These are phyloP conservation scores for Malus hybrid DNA, from an alignment of 331 rosid genomes.

Conservation along the genomic window DNA sequence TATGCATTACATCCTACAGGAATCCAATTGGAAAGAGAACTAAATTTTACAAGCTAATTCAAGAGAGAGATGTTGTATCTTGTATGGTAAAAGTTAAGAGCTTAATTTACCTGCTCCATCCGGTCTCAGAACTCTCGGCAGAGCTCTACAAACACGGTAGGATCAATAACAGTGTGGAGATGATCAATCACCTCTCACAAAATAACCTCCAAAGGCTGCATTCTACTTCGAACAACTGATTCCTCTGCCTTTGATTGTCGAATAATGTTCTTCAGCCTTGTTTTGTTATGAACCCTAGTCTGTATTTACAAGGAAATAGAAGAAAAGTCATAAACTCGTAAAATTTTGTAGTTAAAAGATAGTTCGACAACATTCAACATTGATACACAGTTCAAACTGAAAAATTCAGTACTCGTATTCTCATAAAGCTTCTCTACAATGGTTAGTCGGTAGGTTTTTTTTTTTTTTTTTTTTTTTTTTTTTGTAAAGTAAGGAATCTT, in stretches of 20 bases:
- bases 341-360: neutral
- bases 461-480: too few species aligned
- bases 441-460: slow-evolving; percentile 9
- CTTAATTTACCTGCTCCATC: slow-evolving; percentile 23
- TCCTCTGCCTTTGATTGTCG: slow-evolving; percentile 15
- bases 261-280: slow-evolving; percentile 27
- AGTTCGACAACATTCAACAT: neutral
- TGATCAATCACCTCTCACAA: slow-evolving; percentile 8
- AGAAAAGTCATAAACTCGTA: neutral
- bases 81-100: neutral
- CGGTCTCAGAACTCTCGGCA: slow-evolving; percentile 24
- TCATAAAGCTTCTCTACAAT: slow-evolving; percentile 27
- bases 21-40: neutral
- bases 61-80: neutral
- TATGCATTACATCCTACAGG: slow-evolving; percentile 19
- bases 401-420: slow-evolving; percentile 14
- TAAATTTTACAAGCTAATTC: neutral
- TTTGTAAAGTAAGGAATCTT: too few species aligned
- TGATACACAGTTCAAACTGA: neutral
- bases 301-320: slow-evolving; percentile 7
- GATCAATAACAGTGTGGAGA: slow-evolving; percentile 12
- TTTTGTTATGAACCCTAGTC: slow-evolving; percentile 14
- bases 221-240: slow-evolving; percentile 16
- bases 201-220: slow-evolving; percentile 22
- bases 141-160: slow-evolving; percentile 21